Evolutionary conservation across 2,329 filamentous ascomycete species (phyloP).

Genomic region (Tolypocladium pustulatum): DNA sequence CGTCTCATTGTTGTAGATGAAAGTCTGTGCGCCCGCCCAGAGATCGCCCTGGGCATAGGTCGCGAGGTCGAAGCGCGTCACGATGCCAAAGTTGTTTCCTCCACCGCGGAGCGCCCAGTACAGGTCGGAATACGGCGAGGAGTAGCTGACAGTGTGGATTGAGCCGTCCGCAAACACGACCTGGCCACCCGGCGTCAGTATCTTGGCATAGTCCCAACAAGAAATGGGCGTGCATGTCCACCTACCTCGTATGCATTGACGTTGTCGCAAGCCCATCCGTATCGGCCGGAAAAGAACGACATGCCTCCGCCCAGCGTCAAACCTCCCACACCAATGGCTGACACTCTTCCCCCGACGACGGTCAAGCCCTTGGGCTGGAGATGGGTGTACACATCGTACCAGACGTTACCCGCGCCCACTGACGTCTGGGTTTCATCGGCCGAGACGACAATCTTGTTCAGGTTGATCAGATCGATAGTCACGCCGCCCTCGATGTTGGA

Average conservation of each 20-base stretch:
- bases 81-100: conserved; percentile 46
- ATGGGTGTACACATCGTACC: conserved; percentile 11
- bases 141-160: conserved; percentile 27
- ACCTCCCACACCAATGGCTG: conserved; percentile 13
- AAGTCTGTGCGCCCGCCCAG: conserved; percentile 25
- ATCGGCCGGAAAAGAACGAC: conserved; percentile 10
- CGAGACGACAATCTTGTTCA: conserved; percentile 12
- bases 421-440: conserved; percentile 5
- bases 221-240: not conserved
- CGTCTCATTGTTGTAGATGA: conserved; percentile 14
- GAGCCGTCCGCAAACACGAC: conserved; percentile 34
- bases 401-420: conserved; percentile 10
- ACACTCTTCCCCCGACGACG: conserved; percentile 12
- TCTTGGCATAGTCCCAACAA: too few relatives aligned
- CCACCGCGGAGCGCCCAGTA: conserved; percentile 48
- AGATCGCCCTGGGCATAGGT: conserved; percentile 25
- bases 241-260: conserved; percentile 9
- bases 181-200: conserved; percentile 3
- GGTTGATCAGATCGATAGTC: conserved; percentile 14
- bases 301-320: conserved; percentile 14
- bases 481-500: conserved; percentile 17
- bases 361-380: conserved; percentile 8
- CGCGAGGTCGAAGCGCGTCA: conserved; percentile 35
- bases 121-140: conserved; percentile 33
- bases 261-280: conserved; percentile 14